These are phyloP conservation scores for Saitozyma sp. DNA, from an alignment of 768 basidiomycete genomes.

Conservation along the genomic window DNA sequence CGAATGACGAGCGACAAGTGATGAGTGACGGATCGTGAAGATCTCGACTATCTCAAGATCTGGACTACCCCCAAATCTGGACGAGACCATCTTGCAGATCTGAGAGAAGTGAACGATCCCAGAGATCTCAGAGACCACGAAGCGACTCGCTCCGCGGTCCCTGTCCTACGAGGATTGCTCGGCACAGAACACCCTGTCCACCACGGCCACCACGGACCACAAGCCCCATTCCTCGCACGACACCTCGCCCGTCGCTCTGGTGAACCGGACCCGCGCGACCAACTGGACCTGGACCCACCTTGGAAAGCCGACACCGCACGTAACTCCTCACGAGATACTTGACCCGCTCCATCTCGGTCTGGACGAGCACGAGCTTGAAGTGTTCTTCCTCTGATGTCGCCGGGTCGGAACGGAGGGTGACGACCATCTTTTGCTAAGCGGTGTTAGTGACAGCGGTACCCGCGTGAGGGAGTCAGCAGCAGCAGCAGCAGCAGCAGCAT, in stretches of 20 bases:
- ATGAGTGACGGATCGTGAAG: neutral
- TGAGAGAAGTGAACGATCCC: too few relatives aligned
- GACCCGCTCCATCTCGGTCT: conserved; percentile 90
- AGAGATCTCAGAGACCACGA: too few relatives aligned
- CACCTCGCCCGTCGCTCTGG: neutral
- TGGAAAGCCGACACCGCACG: conserved; percentile 78
- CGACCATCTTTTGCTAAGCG: conserved; percentile 72
- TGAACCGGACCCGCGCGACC: too few relatives aligned
- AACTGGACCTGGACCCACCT: conserved; percentile 58
- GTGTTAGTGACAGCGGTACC: neutral
- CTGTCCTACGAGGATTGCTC: neutral
- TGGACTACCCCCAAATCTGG: neutral
- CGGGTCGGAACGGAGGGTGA: conserved; percentile 71
- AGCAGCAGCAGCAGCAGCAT: too few relatives aligned
- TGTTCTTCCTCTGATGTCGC: conserved; percentile 89
- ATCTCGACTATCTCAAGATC: neutral
- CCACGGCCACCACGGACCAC: neutral
- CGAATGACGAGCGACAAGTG: too few relatives aligned
- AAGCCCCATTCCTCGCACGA: neutral
- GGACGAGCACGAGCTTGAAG: conserved; percentile 85
- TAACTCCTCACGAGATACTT: conserved; percentile 90
- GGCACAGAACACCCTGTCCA: neutral
- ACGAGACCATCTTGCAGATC: too few relatives aligned
- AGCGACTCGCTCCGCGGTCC: neutral
- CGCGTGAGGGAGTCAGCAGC: too few relatives aligned